Base-by-base conservation (phyloP, 2,329 filamentous ascomycete genomes). In the Clarireedia monteithiana region DNA sequence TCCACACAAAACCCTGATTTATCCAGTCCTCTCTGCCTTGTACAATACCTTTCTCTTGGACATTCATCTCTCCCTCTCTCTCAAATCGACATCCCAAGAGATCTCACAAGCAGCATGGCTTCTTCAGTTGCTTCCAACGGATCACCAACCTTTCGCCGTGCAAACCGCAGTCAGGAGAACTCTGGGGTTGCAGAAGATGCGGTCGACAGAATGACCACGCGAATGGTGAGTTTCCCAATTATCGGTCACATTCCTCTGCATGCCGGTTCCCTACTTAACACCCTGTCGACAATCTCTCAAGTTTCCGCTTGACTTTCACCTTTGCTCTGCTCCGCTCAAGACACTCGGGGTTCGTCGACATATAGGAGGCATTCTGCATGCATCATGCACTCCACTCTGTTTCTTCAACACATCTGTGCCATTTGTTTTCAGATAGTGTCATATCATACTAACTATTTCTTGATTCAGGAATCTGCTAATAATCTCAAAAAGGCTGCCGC, bases 141-240 rank as follows among this genome's bases (percentile, higher is more conserved):
- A 47, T 77, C 76, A 50, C 74, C 75, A 17, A 68, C 64, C 50
- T 65, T 72, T 53, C 71, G 71, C 58, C 74, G 70, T 27, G 58
- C 67, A 27, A 65, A 66, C 60, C 72, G 69, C 63, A 70, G 63
- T 45, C 73, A 74, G 57, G 73, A 75, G 55, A 67, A 67, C 44
- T 48, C 63, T 36, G 52, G 23, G n/a, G 46, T 56, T 26, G 40
- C 55, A 26, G 64, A 67, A 45, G 63, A 65, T 30, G 40, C 55
- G 26, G 59, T 65, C 47, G 63, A 65, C 27, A 64, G 63, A 48
- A 27, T 61, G 44, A 40, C 53, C 47, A 26, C 50, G 49, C 34
- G 50, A 39, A 42, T 53, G 36, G 49, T 57, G 40, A 52, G 51
- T 59, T 27, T 48, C 30, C 26, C 10, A 27, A 27, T 27, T 7